Percentiles rank a stretch among this genome's conserved stretches.
These are phyloP conservation scores for Candida ovalis DNA, from an alignment of 805 yeast species.

Conservation along the genomic window DNA sequence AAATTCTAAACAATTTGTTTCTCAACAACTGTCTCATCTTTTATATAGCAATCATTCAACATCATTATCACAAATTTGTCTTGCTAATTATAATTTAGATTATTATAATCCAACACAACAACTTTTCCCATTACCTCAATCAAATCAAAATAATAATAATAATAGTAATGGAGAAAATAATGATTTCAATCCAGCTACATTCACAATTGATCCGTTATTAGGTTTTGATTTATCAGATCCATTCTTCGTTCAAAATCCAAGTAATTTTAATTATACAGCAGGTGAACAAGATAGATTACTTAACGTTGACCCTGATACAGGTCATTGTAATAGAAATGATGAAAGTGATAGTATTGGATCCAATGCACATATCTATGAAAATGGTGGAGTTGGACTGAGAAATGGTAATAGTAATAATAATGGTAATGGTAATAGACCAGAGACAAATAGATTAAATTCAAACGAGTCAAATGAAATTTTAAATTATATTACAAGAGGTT, in stretches of 20 bases:
- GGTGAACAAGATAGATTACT: conserved; percentile 11
- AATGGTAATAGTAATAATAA: background rate
- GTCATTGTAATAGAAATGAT: background rate
- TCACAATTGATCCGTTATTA: conserved; percentile 33
- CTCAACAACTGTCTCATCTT: background rate
- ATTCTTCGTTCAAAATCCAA: conserved; percentile 49
- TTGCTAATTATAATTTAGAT: conserved; percentile 21
- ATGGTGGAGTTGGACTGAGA: background rate
- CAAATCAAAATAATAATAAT: conserved; percentile 5
- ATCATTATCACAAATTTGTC: conserved; percentile 19
- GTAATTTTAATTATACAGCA: conserved; percentile 37
- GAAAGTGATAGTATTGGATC: background rate
- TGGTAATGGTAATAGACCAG: conserved; percentile 7
- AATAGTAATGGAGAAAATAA: conserved; percentile 6
- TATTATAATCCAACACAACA: conserved; percentile 21
- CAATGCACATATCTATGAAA: background rate
- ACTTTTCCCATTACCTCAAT: conserved; percentile 18
- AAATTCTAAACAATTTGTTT: too few species aligned
- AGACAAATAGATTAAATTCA: conserved; percentile 14
- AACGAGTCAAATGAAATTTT: conserved; percentile 18
- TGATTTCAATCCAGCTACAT: conserved; percentile 8
- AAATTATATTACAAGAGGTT: conserved; percentile 11
- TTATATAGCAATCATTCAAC: conserved; percentile 8
- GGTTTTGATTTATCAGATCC: conserved; percentile 47
- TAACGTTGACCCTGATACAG: background rate